Evolutionary conservation across 2,329 filamentous ascomycete species (phyloP), one percentile per base, ranked within the genome.

Genomic region (Magnaporthiopsis incrustans): DNA sequence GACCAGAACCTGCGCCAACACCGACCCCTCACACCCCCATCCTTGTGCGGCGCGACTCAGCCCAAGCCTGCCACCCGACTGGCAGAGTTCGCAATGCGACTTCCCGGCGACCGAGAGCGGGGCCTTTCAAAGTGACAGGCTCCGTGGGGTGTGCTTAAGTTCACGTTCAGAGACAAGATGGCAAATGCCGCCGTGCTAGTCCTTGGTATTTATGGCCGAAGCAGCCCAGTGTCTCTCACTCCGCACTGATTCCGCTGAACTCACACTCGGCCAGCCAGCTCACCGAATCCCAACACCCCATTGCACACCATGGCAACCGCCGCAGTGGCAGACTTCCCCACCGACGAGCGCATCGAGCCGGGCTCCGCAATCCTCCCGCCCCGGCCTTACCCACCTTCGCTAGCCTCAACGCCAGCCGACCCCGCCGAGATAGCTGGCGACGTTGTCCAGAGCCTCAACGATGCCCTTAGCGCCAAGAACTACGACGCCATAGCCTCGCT

Each of bases 331-430:
- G n/a, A 64, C 27, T 62, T 62, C 33, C 63, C 63, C 33, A 30
- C 59, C n/a, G 38, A 60, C n/a, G 25, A 62, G 33, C 53, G 64
- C 14, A 57, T 61, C 56, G 70, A 71, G 68, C 78, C 81, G 0
- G 85, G 85, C 62, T 87, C 84, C 0, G 71, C 81, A 71, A 86
- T 87, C 69, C 77, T 85, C 57, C 70, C 74, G 2, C 69, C 81
- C 3, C 79, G 78, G n/a, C 70, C 75, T 30, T 79, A 81, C 61
- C 80, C 76, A 11, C 67, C 75, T 25, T 63, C 70, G 64, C 67
- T 65, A 44, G 64, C 70, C 4, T 67, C 72, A 22, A 69, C 70
- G 27, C 68, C 74, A 26, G 66, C 74, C 2, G 72, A 82, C 61
- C 72, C 77, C 10, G 67, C 69, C 8, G 69, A 73, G 22, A 74